These are phyloP conservation scores for Eucommia ulmoides DNA, from an alignment of 257 asterid genomes.

Conservation along the genomic window DNA sequence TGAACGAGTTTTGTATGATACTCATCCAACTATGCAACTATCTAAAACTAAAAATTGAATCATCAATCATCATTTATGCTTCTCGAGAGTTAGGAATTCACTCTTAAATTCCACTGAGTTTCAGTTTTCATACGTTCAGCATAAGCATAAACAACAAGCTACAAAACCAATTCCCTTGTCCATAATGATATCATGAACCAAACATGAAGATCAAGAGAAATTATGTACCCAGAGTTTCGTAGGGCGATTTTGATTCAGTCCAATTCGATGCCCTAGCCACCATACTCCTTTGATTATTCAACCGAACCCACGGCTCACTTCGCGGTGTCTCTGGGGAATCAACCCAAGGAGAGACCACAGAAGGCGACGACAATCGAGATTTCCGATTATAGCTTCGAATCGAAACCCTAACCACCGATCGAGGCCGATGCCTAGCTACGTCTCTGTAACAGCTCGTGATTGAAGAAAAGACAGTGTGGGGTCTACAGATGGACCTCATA, in stretches of 20 bases:
- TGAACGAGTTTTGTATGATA: no score
- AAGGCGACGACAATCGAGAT: conserved; percentile 11
- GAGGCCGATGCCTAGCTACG: background rate
- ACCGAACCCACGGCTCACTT: conserved; percentile 14
- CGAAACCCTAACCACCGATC: conserved; percentile 41
- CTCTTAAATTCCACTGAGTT: no score
- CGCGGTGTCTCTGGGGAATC: conserved; percentile 11
- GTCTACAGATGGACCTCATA: no score
- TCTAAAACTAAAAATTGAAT: background rate
- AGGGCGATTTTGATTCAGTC: conserved; percentile 21
- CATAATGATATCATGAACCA: no score
- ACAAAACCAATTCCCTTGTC: no score
- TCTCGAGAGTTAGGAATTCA: no score
- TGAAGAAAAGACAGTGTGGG: no score
- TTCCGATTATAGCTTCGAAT: conserved; percentile 16
- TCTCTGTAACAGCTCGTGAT: conserved; percentile 24
- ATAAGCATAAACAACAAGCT: no score
- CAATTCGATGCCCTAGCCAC: conserved; percentile 73
- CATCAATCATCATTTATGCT: background rate
- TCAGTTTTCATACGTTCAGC: no score
- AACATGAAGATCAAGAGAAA: no score
- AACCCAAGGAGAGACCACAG: conserved; percentile 26
- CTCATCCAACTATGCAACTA: background rate
- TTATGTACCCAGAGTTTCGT: background rate
- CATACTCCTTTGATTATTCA: conserved; percentile 69